Evolutionary conservation across 495 filamentous ascomycete species (phyloP), one percentile per base, ranked within the genome.

Genomic region (Talaromyces stipitatus): DNA sequence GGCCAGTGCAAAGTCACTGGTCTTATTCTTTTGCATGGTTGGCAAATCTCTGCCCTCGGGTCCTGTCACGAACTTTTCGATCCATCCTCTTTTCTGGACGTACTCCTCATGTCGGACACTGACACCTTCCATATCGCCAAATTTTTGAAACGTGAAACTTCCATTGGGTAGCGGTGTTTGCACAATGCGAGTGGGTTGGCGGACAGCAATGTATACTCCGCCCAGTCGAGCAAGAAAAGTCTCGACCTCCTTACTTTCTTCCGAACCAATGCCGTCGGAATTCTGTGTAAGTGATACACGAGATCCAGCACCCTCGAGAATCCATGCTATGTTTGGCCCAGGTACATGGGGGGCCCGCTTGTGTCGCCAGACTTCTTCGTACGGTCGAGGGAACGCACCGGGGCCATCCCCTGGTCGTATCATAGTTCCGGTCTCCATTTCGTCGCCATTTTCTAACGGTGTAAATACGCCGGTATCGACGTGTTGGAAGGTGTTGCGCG

Each of bases 71-170:
- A 71, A 71, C 45, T 60, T 67, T 12, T 57, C 63, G 4, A 51
- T 50, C 69, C 69, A 75, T 18, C 62, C 62, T 7, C 26, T 43
- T 2, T 28, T 57, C 0, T 57, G 41, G 24, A 53, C 58, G 62
- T 64, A 76, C 41, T 74, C 73, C 50, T 76, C 73, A 46, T 72
- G 60, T 30, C 68, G 54, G 3, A 66, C 69, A 67, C 68, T 73
- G 22, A 72, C 73, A 27, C 61, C 66, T 47, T 45, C 56, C 1
- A 71, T 69, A 6, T 61, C 62, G 33, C 54, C 54, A 7, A 55
- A 55, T 46, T 55, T 55, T n/a, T 55, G 54, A 33, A 55, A 55
- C 6, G 38, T 24, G 33, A 27, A 46, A 10, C 23, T 33, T 3
- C 51, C 51, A 27, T 28, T 45, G 23, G 10, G 7, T 29, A 27